phyloP scores from a whole-genome alignment of 1,139 yeast species.

The Saccharomyces hybrid region DNA sequence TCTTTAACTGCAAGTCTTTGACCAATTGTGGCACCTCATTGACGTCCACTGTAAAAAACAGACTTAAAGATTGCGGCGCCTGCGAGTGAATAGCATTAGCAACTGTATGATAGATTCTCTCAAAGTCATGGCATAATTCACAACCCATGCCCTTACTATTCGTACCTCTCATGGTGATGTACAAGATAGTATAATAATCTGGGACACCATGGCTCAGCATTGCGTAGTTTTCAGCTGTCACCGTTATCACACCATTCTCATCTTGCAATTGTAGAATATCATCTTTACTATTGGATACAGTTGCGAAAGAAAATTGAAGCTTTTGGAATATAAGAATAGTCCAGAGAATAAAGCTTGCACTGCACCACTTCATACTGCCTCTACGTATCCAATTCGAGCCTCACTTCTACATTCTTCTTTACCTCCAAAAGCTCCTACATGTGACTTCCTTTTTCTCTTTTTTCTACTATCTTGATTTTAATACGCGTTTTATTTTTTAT shows the following conservation, averaged over 20 bases:
- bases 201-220: slow-evolving; percentile 31
- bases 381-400: neutral
- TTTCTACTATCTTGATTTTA: neutral
- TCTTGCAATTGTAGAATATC: slow-evolving; percentile 15
- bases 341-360: neutral
- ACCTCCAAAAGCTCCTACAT: neutral
- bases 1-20: slow-evolving; percentile 36
- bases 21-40: slow-evolving; percentile 37
- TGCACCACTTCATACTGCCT: neutral
- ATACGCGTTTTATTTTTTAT: neutral
- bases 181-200: slow-evolving; percentile 38
- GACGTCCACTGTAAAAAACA: slow-evolving; percentile 48
- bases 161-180: slow-evolving; percentile 39
- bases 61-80: slow-evolving; percentile 37
- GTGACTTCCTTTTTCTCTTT: neutral
- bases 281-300: neutral
- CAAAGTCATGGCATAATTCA: slow-evolving; percentile 37
- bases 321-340: neutral
- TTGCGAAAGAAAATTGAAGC: neutral
- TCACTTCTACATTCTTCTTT: neutral
- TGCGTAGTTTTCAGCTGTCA: slow-evolving; percentile 30
- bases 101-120: slow-evolving; percentile 36
- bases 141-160: slow-evolving; percentile 34
- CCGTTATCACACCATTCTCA: slow-evolving; percentile 24
- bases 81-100: slow-evolving; percentile 41